phyloP scores from a whole-genome alignment of 2,329 filamentous ascomycete species.

The Dothideomycetes sp. region DNA sequence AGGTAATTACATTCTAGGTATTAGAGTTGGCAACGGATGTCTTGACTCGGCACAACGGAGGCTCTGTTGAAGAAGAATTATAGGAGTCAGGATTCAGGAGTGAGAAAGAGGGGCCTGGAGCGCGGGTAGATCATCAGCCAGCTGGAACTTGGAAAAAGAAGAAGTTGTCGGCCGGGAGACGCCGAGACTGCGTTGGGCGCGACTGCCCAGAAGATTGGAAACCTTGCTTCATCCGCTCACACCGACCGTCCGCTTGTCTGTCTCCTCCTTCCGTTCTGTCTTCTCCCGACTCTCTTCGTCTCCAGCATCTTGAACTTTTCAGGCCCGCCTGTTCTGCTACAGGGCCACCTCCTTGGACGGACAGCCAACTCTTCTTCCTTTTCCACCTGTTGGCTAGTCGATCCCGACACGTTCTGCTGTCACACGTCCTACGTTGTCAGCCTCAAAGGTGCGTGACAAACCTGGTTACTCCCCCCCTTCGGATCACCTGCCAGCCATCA shows the following conservation, averaged over 20 bases:
- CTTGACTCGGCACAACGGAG: background rate
- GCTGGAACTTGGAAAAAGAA: too few relatives aligned
- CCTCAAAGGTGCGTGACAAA: conserved; percentile 10
- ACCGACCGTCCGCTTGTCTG: too few relatives aligned
- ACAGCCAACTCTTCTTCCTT: conserved; percentile 1
- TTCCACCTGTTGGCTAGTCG: conserved; percentile 2
- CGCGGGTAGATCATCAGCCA: too few relatives aligned
- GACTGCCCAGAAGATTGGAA: background rate
- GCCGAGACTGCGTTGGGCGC: background rate
- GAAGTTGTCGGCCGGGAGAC: too few relatives aligned
- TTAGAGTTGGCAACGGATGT: background rate
- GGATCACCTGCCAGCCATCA: conserved; percentile 11
- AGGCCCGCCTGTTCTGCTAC: background rate
- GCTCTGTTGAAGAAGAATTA: background rate
- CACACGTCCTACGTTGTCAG: background rate
- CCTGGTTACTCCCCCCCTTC: conserved; percentile 1
- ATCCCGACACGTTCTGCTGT: conserved; percentile 2
- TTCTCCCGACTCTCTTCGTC: background rate
- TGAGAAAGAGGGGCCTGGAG: too few relatives aligned
- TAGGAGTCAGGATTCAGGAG: background rate
- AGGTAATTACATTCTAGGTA: too few relatives aligned
- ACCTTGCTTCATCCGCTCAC: background rate
- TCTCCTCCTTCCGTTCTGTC: background rate
- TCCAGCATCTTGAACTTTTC: too few relatives aligned
- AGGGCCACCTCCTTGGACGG: conserved; percentile 9